These are phyloP conservation scores for Streptanthus diversifolius DNA, from an alignment of 345 rosid genomes.

Conservation along the genomic window DNA sequence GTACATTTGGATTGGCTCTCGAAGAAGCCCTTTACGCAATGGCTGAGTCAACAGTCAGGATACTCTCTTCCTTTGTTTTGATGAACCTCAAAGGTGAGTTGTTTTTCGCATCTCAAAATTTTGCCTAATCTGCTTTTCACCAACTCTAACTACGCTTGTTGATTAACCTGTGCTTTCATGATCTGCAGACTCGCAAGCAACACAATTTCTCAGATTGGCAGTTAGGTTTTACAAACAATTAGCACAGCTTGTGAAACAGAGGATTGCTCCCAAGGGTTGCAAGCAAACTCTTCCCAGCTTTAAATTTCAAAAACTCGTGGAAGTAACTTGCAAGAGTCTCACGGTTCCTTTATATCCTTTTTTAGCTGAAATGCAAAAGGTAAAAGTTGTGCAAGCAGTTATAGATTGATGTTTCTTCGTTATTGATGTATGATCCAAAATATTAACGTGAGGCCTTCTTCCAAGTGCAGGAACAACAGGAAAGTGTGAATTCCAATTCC, in stretches of 20 bases:
- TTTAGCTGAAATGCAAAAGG: slow-evolving; percentile 65
- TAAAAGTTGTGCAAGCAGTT: slow-evolving; percentile 12
- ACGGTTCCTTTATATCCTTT: slow-evolving; percentile 69
- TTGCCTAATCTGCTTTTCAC: slow-evolving; percentile 5
- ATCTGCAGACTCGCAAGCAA: slow-evolving; percentile 67
- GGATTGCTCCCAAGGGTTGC: slow-evolving; percentile 70
- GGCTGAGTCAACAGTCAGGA: slow-evolving; percentile 56
- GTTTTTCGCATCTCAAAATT: not conserved
- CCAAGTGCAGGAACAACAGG: slow-evolving; percentile 60
- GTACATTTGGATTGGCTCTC: slow-evolving; percentile 34
- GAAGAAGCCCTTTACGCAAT: slow-evolving; percentile 58
- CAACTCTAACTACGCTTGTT: slow-evolving; percentile 9
- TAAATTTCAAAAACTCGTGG: slow-evolving; percentile 71
- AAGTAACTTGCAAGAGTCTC: slow-evolving; percentile 71
- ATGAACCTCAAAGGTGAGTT: slow-evolving; percentile 70
- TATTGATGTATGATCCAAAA: not conserved
- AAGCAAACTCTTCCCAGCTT: slow-evolving; percentile 66
- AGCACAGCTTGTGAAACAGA: slow-evolving; percentile 70
- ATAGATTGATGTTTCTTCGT: slow-evolving; percentile 9
- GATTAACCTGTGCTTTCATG: slow-evolving; percentile 6
- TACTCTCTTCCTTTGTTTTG: slow-evolving; percentile 63
- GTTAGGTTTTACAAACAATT: slow-evolving; percentile 68
- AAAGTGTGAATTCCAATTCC: slow-evolving; percentile 32
- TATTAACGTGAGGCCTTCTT: not conserved
- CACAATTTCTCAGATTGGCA: slow-evolving; percentile 52